phyloP scores from a whole-genome alignment of 176 grass and related monocot genomes.

The Eragrostis nindensis region DNA sequence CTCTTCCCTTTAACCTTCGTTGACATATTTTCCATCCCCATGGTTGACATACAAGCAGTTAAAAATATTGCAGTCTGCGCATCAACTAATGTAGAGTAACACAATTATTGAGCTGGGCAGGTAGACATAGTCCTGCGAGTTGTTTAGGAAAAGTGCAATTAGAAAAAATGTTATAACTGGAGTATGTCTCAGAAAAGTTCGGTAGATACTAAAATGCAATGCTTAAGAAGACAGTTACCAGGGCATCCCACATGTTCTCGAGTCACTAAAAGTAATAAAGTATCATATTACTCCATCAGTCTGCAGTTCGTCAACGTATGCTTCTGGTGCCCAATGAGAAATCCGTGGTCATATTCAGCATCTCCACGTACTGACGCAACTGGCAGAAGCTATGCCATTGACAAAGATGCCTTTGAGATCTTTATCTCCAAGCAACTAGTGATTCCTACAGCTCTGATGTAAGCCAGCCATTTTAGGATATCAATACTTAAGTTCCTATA shows the following conservation, averaged over 20 bases:
- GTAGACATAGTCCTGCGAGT: neutral
- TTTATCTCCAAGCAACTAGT: constrained; percentile 27
- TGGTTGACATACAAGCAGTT: neutral
- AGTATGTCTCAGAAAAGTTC: constrained; percentile 2
- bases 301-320: neutral
- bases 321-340: neutral
- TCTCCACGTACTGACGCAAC: constrained; percentile 17
- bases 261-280: neutral
- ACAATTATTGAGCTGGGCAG: constrained; percentile 39
- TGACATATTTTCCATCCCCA: constrained; percentile 3
- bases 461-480: constrained; percentile 14
- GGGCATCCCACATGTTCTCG: neutral
- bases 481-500: neutral
- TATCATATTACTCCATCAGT: neutral
- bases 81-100: neutral
- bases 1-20: constrained; percentile 10
- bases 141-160: constrained; percentile 6
- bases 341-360: neutral
- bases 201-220: neutral
- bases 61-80: constrained; percentile 1
- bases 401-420: constrained; percentile 36
- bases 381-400: neutral
- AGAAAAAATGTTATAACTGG: neutral
- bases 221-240: constrained; percentile 30
- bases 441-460: constrained; percentile 20